Evolutionary conservation across 805 yeast species (phyloP).

Genomic region (Candida nemodendra): DNA sequence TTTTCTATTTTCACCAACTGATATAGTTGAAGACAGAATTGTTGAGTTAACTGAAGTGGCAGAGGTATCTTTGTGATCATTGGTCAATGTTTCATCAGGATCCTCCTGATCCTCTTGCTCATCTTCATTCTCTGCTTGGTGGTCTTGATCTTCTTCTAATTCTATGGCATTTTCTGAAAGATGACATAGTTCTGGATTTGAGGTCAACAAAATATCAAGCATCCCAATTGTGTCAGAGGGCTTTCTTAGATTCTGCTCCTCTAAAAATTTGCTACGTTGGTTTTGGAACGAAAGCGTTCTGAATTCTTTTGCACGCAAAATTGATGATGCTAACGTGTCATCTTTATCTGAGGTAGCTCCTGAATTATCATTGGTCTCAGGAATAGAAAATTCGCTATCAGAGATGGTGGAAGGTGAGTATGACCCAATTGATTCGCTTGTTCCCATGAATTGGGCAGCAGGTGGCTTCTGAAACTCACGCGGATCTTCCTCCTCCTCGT

Average conservation of each 20-base stretch:
- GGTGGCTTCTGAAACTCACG: conserved; percentile 12
- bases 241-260: conserved; percentile 11
- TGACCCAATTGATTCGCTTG: conserved; percentile 28
- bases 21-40: conserved; percentile 22
- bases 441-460: conserved; percentile 15
- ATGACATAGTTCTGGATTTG: conserved; percentile 4
- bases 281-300: conserved; percentile 21
- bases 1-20: conserved; percentile 4
- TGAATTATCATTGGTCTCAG: conserved; percentile 16
- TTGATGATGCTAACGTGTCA: conserved; percentile 29
- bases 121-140: not conserved
- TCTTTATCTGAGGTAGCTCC: conserved; percentile 26
- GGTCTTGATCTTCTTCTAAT: conserved; percentile 20
- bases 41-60: conserved; percentile 26
- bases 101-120: conserved; percentile 15
- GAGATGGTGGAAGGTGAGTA: conserved; percentile 27
- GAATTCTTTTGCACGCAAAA: conserved; percentile 6
- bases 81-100: conserved; percentile 8
- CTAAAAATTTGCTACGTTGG: conserved; percentile 20
- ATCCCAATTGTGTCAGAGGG: conserved; percentile 31
- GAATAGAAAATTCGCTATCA: conserved; percentile 9
- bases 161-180: no score
- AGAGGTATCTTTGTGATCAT: conserved; percentile 11
- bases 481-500: not conserved
- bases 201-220: conserved; percentile 29